Conservation (phyloP, 768 basidiomycete genomes). For the Suillus brevipes region DNA sequence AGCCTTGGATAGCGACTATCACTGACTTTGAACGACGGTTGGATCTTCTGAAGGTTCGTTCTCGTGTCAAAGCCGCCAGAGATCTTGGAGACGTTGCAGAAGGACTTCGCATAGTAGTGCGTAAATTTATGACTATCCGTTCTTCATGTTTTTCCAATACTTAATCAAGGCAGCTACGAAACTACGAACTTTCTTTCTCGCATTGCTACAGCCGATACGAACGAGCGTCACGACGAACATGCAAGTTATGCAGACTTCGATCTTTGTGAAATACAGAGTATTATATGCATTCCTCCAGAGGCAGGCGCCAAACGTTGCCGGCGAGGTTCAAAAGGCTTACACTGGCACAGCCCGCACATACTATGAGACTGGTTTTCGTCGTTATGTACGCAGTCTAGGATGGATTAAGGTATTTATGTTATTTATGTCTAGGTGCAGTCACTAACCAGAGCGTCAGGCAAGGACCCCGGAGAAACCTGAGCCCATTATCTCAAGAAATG, state of each 20-base stretch:
- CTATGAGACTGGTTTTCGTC: slow-evolving; percentile 92
- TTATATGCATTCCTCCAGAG: slow-evolving; percentile 85
- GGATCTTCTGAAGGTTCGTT: slow-evolving; percentile 64
- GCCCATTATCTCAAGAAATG: slow-evolving; percentile 50
- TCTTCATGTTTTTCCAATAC: slow-evolving; percentile 5
- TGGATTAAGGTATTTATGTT: slow-evolving; percentile 62
- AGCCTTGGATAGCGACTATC: slow-evolving; percentile 85
- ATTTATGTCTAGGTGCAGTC: slow-evolving; percentile 1
- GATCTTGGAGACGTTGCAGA: slow-evolving; percentile 84
- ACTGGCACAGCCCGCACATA: slow-evolving; percentile 81
- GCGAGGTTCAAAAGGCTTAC: slow-evolving; percentile 88
- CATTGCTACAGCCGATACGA: slow-evolving; percentile 80
- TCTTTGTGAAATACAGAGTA: slow-evolving; percentile 79
- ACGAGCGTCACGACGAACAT: slow-evolving; percentile 87
- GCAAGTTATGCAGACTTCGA: slow-evolving; percentile 86
- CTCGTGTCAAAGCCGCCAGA: slow-evolving; percentile 83
- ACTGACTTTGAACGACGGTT: slow-evolving; percentile 79
- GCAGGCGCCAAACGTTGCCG: slow-evolving; percentile 77
- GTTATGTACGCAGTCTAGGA: slow-evolving; percentile 82
- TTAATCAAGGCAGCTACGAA: slow-evolving; percentile 78
- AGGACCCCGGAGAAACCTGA: slow-evolving; percentile 72
- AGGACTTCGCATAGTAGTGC: slow-evolving; percentile 84
- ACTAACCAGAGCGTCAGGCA: slow-evolving; percentile 40
- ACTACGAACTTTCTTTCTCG: slow-evolving; percentile 81
- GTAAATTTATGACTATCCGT: slow-evolving; percentile 26